Conservation (phyloP, 176 grass and related monocot genomes). For the Oryza meridionalis region DNA sequence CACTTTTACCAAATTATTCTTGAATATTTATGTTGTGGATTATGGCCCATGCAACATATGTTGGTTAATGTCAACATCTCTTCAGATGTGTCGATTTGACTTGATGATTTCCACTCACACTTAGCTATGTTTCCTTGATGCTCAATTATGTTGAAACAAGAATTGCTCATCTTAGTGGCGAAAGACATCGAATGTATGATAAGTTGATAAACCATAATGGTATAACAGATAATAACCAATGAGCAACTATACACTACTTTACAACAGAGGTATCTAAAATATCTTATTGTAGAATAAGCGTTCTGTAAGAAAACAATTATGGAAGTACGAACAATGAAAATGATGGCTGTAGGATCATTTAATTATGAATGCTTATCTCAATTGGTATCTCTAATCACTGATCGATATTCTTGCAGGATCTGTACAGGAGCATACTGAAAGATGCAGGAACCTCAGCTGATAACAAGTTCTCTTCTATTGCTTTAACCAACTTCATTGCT, state of each 20-base stretch:
- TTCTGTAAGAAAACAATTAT: background rate
- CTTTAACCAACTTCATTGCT: constrained; percentile 76
- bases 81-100: too few relatives aligned
- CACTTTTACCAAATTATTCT: background rate
- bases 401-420: constrained; percentile 62
- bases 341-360: background rate
- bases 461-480: constrained; percentile 64
- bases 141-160: background rate
- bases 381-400: background rate
- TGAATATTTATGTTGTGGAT: background rate
- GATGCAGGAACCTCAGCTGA: constrained; percentile 50
- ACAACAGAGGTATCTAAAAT: background rate
- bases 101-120: background rate
- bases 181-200: background rate
- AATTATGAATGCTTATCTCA: background rate
- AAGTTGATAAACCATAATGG: background rate
- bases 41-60: background rate
- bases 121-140: constrained; percentile 11
- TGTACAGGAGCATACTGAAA: constrained; percentile 75
- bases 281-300: background rate
- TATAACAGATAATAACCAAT: background rate
- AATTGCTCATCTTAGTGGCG: constrained; percentile 1
- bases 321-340: background rate
- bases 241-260: background rate
- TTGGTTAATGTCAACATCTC: too few relatives aligned